These are phyloP conservation scores for Malassezia caprae DNA, from an alignment of 1,284 basidiomycete species.

Conservation along the genomic window DNA sequence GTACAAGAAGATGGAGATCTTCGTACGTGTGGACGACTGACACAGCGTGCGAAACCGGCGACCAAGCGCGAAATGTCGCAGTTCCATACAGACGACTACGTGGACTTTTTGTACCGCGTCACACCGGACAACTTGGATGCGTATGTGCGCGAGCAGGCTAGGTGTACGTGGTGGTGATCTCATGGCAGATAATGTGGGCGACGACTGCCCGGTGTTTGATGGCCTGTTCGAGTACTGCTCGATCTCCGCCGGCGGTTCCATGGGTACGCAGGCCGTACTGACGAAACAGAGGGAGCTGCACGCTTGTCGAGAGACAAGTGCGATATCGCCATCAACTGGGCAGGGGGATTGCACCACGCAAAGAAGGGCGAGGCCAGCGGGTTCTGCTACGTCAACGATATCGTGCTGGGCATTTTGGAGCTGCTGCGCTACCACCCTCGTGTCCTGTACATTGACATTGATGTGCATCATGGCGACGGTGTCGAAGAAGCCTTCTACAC, in stretches of 20 bases:
- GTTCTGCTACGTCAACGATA: slow-evolving; percentile 98
- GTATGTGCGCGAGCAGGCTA: slow-evolving; percentile 87
- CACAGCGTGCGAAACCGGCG: slow-evolving; percentile 79
- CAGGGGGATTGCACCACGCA: slow-evolving; percentile 91
- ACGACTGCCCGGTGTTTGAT: slow-evolving; percentile 97
- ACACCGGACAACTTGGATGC: slow-evolving; percentile 75
- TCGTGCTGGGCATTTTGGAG: slow-evolving; percentile 92
- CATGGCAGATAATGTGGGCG: slow-evolving; percentile 64
- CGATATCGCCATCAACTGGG: slow-evolving; percentile 98
- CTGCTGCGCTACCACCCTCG: slow-evolving; percentile 83
- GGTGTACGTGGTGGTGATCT: slow-evolving; percentile 57
- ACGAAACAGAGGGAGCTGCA: slow-evolving; percentile 75
- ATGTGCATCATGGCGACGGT: slow-evolving; percentile 97
- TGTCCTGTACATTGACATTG: slow-evolving; percentile 96
- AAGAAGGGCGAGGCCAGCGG: slow-evolving; percentile 98
- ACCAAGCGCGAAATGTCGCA: slow-evolving; percentile 96
- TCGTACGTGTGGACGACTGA: slow-evolving; percentile 28
- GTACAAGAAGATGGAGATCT: slow-evolving; percentile 52
- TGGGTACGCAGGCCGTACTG: slow-evolving; percentile 59
- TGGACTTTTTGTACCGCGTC: slow-evolving; percentile 75
- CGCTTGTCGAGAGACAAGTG: slow-evolving; percentile 90
- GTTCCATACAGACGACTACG: slow-evolving; percentile 87
- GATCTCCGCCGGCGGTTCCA: slow-evolving; percentile 93
- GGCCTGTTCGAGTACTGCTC: slow-evolving; percentile 97
- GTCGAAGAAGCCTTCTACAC: slow-evolving; percentile 99